These are phyloP conservation scores for Pseudohyphozyma bogoriensis DNA, from an alignment of 768 basidiomycete species.

Conservation along the genomic window DNA sequence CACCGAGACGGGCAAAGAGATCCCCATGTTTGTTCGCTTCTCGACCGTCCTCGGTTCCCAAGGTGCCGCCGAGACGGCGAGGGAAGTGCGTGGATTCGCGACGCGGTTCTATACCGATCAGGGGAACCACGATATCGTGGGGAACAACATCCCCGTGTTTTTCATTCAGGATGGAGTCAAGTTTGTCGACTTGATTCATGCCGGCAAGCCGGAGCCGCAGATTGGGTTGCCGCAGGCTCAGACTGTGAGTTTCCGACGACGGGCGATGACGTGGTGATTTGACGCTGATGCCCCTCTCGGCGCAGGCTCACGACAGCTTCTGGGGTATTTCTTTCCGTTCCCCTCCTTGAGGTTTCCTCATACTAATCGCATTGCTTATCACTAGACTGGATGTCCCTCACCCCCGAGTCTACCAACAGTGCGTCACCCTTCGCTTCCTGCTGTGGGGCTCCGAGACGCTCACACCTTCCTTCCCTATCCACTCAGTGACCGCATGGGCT, in stretches of 20 bases:
- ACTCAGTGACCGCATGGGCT: background rate
- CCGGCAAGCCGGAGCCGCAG: conserved; percentile 42
- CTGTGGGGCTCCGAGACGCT: too few relatives aligned
- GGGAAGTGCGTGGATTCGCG: conserved; percentile 67
- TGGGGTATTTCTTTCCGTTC: conserved; percentile 67
- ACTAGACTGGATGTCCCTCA: background rate
- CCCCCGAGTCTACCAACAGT: background rate
- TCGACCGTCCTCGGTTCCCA: conserved; percentile 71
- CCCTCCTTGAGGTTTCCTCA: background rate
- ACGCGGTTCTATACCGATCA: conserved; percentile 71
- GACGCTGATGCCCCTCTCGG: too few relatives aligned
- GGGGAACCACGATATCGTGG: conserved; percentile 66
- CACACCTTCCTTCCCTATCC: too few relatives aligned
- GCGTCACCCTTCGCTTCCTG: too few relatives aligned
- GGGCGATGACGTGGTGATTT: too few relatives aligned
- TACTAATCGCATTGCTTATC: background rate
- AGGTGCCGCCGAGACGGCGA: conserved; percentile 61
- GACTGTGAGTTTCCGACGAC: too few relatives aligned
- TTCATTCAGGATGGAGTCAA: conserved; percentile 42
- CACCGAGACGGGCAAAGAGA: conserved; percentile 41
- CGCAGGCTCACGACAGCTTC: conserved; percentile 70
- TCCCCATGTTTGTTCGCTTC: conserved; percentile 72
- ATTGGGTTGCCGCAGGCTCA: conserved; percentile 32
- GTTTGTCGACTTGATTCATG: conserved; percentile 76
- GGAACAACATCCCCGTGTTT: conserved; percentile 47